Percentiles rank a stretch among this genome's conserved stretches.
Evolutionary conservation across 2,329 filamentous ascomycete species (phyloP).

Genomic region (Aureobasidium pullulans): DNA sequence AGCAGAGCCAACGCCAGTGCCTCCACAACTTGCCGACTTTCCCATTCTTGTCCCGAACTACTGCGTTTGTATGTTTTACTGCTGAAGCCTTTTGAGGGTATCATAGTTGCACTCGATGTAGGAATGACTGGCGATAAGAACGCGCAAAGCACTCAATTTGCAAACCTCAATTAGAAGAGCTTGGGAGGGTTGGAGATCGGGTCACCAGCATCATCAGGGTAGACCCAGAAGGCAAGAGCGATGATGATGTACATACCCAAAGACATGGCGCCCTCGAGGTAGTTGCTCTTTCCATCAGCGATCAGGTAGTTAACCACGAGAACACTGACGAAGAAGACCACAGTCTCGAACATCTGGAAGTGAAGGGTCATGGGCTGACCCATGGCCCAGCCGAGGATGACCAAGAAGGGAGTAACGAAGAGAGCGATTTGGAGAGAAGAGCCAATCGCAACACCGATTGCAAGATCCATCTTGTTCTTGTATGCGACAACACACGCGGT

Average conservation of each 20-base stretch:
- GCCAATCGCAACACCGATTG: slow-evolving; percentile 59
- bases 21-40: background rate
- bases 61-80: too few species aligned
- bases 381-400: slow-evolving; percentile 51
- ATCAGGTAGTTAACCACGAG: slow-evolving; percentile 86
- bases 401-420: slow-evolving; percentile 51
- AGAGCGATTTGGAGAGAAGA: slow-evolving; percentile 57
- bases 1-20: background rate
- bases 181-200: slow-evolving; percentile 4
- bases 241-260: slow-evolving; percentile 52
- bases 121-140: too few species aligned
- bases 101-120: too few species aligned
- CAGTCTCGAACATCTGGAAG: slow-evolving; percentile 84
- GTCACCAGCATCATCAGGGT: slow-evolving; percentile 44
- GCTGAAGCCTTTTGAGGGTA: background rate
- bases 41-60: too few species aligned
- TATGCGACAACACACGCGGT: slow-evolving; percentile 55
- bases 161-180: background rate
- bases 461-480: slow-evolving; percentile 63
- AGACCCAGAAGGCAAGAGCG: slow-evolving; percentile 53
- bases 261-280: slow-evolving; percentile 67
- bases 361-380: slow-evolving; percentile 57
- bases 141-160: background rate
- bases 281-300: slow-evolving; percentile 77
- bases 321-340: slow-evolving; percentile 74